Evolutionary conservation across 495 filamentous ascomycete species (phyloP).

Genomic region (Cercophora scortea): DNA sequence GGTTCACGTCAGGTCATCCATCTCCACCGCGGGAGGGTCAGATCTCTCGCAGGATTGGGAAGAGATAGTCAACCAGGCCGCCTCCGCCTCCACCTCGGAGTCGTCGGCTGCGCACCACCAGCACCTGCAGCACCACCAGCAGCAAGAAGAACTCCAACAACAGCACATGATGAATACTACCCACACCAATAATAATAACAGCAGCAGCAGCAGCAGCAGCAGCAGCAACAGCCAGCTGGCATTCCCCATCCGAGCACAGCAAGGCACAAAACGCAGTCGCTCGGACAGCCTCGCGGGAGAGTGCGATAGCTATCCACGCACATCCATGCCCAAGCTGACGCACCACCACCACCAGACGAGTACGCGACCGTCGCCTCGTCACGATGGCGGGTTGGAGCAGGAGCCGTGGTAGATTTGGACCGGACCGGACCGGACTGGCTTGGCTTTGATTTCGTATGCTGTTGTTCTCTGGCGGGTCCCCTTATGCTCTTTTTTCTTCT

Average conservation of each 20-base stretch:
- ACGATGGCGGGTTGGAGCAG: no score
- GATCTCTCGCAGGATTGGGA: slow-evolving; percentile 19
- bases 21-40: not conserved
- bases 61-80: slow-evolving; percentile 1
- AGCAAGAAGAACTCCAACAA: not conserved
- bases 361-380: no score
- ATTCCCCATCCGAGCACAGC: not conserved
- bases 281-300: not conserved
- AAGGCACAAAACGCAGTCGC: not conserved
- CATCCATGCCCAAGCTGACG: no score
- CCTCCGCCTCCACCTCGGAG: not conserved
- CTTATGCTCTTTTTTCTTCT: no score
- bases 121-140: not conserved
- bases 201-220: not conserved
- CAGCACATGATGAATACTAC: not conserved
- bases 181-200: not conserved
- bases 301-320: no score
- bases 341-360: no score
- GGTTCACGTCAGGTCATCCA: slow-evolving; percentile 1
- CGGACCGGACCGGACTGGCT: no score
- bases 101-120: not conserved
- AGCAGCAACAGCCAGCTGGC: no score
- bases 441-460: no score
- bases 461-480: no score
- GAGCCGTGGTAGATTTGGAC: no score